A percentile compares a stretch with the other conserved stretches of the same genome.
Evolutionary conservation across 2,329 filamentous ascomycete genomes (phyloP).

Genomic region (Cadophora sp.): DNA sequence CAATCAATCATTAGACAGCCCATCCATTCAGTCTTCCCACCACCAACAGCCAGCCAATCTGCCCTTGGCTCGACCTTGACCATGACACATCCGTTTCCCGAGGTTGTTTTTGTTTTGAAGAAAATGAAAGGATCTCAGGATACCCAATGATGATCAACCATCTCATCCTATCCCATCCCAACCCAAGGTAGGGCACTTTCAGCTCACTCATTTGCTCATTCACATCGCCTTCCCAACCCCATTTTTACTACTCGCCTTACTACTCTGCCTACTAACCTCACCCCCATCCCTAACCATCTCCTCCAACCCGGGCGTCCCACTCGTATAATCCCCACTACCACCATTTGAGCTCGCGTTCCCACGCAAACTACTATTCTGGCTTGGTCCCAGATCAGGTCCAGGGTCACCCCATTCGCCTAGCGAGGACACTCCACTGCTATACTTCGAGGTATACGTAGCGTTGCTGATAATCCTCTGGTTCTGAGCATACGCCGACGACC

Average conservation of each 20-base stretch:
- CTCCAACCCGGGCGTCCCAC: slow-evolving; percentile 5
- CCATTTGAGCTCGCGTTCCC: slow-evolving; percentile 30
- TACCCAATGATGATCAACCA: background rate
- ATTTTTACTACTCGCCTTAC: slow-evolving; percentile 31
- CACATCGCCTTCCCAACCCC: slow-evolving; percentile 41
- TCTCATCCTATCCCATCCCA: background rate
- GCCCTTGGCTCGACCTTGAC: background rate
- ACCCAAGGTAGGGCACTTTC: too few relatives aligned
- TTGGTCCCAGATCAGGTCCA: slow-evolving; percentile 59
- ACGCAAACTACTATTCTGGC: slow-evolving; percentile 32
- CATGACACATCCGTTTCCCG: background rate
- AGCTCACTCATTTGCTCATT: background rate
- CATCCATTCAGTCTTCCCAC: background rate
- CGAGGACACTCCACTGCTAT: slow-evolving; percentile 37
- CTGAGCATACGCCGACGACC: slow-evolving; percentile 11
- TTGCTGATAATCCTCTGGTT: slow-evolving; percentile 20
- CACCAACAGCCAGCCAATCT: background rate
- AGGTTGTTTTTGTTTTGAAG: background rate
- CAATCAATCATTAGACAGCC: background rate
- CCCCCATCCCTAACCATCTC: slow-evolving; percentile 24
- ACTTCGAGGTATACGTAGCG: slow-evolving; percentile 38
- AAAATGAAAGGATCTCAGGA: background rate
- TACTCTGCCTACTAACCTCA: slow-evolving; percentile 34
- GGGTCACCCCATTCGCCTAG: slow-evolving; percentile 58
- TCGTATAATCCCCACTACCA: slow-evolving; percentile 11